Evolutionary conservation across 1,139 yeast genomes (phyloP).

Genomic region (Hyphopichia buzzinii): DNA sequence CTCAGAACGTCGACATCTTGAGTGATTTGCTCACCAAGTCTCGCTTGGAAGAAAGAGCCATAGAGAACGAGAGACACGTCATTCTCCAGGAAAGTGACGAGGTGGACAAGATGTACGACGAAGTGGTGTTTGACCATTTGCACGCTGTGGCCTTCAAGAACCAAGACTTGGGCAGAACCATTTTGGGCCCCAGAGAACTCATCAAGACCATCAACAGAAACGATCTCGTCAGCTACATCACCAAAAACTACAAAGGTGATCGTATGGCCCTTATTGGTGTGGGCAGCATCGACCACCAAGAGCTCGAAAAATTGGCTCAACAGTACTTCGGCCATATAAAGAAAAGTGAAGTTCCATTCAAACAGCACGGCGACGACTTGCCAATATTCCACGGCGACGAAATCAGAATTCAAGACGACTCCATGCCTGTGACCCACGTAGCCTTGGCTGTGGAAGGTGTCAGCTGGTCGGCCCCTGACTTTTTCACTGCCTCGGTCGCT

Average conservation of each 20-base stretch:
- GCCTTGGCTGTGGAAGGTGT: constrained; percentile 98
- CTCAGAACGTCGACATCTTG: constrained; percentile 81
- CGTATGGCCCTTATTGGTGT: constrained; percentile 97
- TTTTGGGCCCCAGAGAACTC: constrained; percentile 89
- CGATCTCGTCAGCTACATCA: constrained; percentile 77
- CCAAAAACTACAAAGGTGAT: constrained; percentile 89
- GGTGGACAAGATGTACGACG: constrained; percentile 97
- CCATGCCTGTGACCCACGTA: constrained; percentile 85
- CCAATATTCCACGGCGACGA: constrained; percentile 88
- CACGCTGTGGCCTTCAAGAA: constrained; percentile 89
- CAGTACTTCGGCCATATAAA: constrained; percentile 75
- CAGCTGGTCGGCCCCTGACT: constrained; percentile 95
- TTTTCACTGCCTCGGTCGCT: constrained; percentile 91
- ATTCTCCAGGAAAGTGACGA: constrained; percentile 96
- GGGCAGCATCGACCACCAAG: constrained; percentile 88
- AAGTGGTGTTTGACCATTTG: constrained; percentile 93
- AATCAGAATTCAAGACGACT: constrained; percentile 74
- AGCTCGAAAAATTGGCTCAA: constrained; percentile 73
- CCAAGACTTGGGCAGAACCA: constrained; percentile 97
- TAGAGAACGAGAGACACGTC: constrained; percentile 94
- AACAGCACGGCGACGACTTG: constrained; percentile 74
- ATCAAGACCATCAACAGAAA: constrained; percentile 74
- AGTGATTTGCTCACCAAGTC: constrained; percentile 89
- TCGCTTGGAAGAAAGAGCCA: constrained; percentile 75
- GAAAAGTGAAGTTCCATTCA: constrained; percentile 59